Conservation (phyloP, 2,329 filamentous ascomycete genomes). For the Microdochium bolleyi region DNA sequence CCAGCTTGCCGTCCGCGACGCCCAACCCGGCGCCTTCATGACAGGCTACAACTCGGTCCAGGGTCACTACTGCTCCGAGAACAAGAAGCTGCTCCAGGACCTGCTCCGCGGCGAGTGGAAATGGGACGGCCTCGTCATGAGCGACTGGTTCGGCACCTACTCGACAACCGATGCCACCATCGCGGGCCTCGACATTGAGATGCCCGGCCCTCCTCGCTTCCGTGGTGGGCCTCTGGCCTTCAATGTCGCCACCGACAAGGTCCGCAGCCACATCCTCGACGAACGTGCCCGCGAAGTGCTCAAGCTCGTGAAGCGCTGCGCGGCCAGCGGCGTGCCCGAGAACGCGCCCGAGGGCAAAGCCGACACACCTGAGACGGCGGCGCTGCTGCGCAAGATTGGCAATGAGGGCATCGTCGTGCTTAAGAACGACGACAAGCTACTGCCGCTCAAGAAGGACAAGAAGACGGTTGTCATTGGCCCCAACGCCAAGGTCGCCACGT, state of each 20-base stretch:
- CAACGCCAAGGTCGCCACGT: conserved; percentile 47
- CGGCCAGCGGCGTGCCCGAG: conserved; percentile 44
- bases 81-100: conserved; percentile 37
- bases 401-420: conserved; percentile 65
- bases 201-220: conserved; percentile 47
- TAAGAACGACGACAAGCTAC: conserved; percentile 58
- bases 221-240: conserved; percentile 43
- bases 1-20: conserved; percentile 43
- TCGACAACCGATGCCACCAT: conserved; percentile 40
- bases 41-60: conserved; percentile 53
- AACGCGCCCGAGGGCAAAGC: conserved; percentile 42
- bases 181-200: conserved; percentile 50
- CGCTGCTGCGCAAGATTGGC: conserved; percentile 56
- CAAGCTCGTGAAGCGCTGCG: conserved; percentile 50
- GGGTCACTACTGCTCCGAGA: conserved; percentile 47
- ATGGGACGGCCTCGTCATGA: conserved; percentile 50
- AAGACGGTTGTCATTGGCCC: conserved; percentile 48
- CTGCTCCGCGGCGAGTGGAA: conserved; percentile 50
- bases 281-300: conserved; percentile 50
- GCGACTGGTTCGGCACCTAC: conserved; percentile 53
- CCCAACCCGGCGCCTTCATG: conserved; percentile 47
- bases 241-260: conserved; percentile 46
- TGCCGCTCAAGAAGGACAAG: conserved; percentile 57
- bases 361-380: conserved; percentile 54
- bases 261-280: conserved; percentile 45